Conservation (phyloP, 2,329 filamentous ascomycete species). For the Cytospora mali region DNA sequence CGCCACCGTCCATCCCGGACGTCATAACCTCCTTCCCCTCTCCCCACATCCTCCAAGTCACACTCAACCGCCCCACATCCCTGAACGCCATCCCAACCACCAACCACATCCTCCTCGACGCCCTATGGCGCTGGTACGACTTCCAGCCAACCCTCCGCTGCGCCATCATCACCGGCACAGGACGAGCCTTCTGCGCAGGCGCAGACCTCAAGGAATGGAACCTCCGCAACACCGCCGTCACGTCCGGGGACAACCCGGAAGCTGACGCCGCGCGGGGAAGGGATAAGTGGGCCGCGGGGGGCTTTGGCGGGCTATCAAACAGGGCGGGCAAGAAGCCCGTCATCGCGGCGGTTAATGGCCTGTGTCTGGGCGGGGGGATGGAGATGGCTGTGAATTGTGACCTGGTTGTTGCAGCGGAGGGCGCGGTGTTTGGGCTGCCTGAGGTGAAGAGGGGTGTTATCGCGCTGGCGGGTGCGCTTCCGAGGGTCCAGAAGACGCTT, state of each 20-base stretch:
- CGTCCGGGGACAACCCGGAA: slow-evolving; percentile 21
- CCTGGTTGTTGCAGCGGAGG: slow-evolving; percentile 63
- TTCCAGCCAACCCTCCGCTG: slow-evolving; percentile 61
- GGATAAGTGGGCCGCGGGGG: slow-evolving; percentile 38
- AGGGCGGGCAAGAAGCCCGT: slow-evolving; percentile 73
- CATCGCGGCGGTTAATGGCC: slow-evolving; percentile 74
- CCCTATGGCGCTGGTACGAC: slow-evolving; percentile 60
- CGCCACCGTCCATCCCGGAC: slow-evolving; percentile 47
- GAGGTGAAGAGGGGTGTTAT: slow-evolving; percentile 73
- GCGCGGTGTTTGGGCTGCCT: slow-evolving; percentile 68
- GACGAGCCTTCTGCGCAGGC: slow-evolving; percentile 68
- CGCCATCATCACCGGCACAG: slow-evolving; percentile 64
- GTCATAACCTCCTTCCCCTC: slow-evolving; percentile 52
- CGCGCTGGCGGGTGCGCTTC: slow-evolving; percentile 70
- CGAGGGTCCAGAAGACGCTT: slow-evolving; percentile 66
- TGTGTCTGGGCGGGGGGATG: slow-evolving; percentile 74
- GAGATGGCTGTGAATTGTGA: slow-evolving; percentile 78
- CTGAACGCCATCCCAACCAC: slow-evolving; percentile 59
- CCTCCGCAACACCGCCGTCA: slow-evolving; percentile 40
- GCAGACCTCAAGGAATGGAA: slow-evolving; percentile 70
- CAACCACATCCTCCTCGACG: slow-evolving; percentile 52
- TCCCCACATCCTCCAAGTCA: slow-evolving; percentile 60
- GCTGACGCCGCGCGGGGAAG: slow-evolving; percentile 36
- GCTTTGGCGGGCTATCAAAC: slow-evolving; percentile 69
- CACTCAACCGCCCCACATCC: slow-evolving; percentile 59